Evolutionary conservation across 1,284 basidiomycete species (phyloP).

Genomic region (Coniophora puteana): DNA sequence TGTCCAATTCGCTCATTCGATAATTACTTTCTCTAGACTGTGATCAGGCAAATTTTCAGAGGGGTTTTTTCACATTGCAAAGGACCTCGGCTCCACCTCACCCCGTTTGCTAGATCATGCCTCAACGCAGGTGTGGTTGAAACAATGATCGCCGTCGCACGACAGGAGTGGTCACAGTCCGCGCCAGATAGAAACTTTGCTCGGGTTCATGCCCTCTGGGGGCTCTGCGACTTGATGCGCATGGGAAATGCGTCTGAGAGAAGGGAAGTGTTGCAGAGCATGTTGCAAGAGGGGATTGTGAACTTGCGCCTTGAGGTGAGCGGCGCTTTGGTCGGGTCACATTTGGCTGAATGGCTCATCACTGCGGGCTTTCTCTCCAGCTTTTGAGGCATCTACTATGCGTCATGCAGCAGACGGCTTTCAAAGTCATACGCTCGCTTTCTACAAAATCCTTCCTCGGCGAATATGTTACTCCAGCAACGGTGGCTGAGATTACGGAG

Average conservation of each 20-base stretch:
- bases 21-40: background rate
- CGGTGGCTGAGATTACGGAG: conserved; percentile 21
- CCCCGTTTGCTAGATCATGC: conserved; percentile 17
- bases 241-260: conserved; percentile 16
- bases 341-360: background rate
- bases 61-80: background rate
- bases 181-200: conserved; percentile 13
- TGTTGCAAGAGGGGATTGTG: conserved; percentile 16
- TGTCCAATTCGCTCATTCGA: background rate
- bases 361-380: conserved; percentile 6
- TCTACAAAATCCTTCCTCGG: conserved; percentile 19
- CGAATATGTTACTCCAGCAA: conserved; percentile 12
- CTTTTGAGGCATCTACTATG: conserved; percentile 18
- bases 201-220: conserved; percentile 18
- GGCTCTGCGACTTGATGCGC: conserved; percentile 15
- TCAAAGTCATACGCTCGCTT: conserved; percentile 15
- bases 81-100: conserved; percentile 1
- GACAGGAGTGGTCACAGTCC: no score
- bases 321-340: background rate
- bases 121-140: conserved; percentile 21
- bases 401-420: conserved; percentile 18
- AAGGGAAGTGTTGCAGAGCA: conserved; percentile 15
- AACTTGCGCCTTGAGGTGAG: conserved; percentile 20
- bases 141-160: conserved; percentile 14
- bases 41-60: conserved; percentile 5